Evolutionary conservation across 495 filamentous ascomycete species (phyloP).

Genomic region (Delitschia confertaspora): DNA sequence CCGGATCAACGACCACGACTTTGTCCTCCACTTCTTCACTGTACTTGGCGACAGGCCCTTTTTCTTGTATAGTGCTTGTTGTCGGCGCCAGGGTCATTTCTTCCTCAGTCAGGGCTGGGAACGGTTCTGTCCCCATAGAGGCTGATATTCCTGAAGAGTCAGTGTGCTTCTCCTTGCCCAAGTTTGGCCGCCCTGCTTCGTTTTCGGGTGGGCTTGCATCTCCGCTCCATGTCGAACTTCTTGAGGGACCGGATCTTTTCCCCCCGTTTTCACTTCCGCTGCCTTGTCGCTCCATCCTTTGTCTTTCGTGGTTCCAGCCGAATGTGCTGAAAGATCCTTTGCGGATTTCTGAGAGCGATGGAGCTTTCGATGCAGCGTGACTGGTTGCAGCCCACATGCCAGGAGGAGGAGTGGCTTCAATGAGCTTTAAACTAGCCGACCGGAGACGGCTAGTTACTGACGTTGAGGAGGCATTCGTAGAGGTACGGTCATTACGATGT

Average conservation of each 20-base stretch:
- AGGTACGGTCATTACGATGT: constrained; percentile 17
- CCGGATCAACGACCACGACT: too few species aligned
- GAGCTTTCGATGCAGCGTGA: constrained; percentile 35
- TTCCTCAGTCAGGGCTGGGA: constrained; percentile 25
- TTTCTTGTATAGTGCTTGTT: not conserved
- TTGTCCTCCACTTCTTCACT: too few species aligned
- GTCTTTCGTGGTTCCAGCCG: constrained; percentile 37
- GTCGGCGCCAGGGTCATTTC: constrained; percentile 15
- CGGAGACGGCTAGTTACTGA: constrained; percentile 28
- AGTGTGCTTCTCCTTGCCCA: constrained; percentile 1
- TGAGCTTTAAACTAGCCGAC: constrained; percentile 40
- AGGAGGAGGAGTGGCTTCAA: constrained; percentile 41
- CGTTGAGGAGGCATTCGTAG: constrained; percentile 27
- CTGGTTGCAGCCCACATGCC: constrained; percentile 49
- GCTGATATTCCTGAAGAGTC: constrained; percentile 1
- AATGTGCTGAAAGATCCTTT: constrained; percentile 34
- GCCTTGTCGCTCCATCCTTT: constrained; percentile 21
- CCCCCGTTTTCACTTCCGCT: constrained; percentile 15
- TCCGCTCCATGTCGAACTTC: not conserved
- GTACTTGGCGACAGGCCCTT: not conserved
- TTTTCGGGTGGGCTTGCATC: not conserved
- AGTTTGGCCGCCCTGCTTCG: constrained; percentile 1
- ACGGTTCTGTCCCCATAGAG: constrained; percentile 14
- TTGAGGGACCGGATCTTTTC: constrained; percentile 8
- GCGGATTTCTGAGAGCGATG: constrained; percentile 38